Percentiles rank a stretch among this genome's conserved stretches.
Evolutionary conservation across 371 early-diverging fungal species (phyloP).

Genomic region (Fennellomyces sp.): DNA sequence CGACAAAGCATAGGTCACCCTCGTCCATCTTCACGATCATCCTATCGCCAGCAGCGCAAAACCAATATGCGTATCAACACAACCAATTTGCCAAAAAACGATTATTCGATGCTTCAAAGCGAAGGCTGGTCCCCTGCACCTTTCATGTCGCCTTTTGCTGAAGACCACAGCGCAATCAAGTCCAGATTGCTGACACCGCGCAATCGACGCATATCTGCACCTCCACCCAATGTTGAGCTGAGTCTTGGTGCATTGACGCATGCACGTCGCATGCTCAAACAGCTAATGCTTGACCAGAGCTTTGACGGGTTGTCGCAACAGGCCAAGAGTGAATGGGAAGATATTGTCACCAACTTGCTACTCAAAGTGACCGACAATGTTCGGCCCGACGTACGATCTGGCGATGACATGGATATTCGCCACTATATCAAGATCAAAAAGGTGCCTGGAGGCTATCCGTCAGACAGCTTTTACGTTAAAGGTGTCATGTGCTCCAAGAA

Average conservation of each 20-base stretch:
- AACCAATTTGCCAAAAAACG: slow-evolving; percentile 25
- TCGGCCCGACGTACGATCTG: slow-evolving; percentile 69
- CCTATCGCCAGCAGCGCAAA: neutral
- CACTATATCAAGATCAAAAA: slow-evolving; percentile 94
- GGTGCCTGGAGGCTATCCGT: slow-evolving; percentile 85
- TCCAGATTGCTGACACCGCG: slow-evolving; percentile 18
- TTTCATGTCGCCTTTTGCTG: slow-evolving; percentile 21
- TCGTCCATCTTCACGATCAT: neutral
- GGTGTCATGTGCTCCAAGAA: slow-evolving; percentile 93
- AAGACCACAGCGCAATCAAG: slow-evolving; percentile 18
- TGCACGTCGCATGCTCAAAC: slow-evolving; percentile 64
- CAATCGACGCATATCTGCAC: slow-evolving; percentile 53
- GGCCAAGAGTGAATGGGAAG: slow-evolving; percentile 71
- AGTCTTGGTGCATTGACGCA: slow-evolving; percentile 71
- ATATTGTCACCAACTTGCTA: slow-evolving; percentile 71
- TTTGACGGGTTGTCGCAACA: slow-evolving; percentile 24
- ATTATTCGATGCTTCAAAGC: slow-evolving; percentile 11
- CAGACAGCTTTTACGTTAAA: slow-evolving; percentile 81
- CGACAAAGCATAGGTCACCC: slow-evolving; percentile 18
- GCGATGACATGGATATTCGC: slow-evolving; percentile 89
- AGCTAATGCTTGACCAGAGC: slow-evolving; percentile 42
- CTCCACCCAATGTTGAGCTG: slow-evolving; percentile 62
- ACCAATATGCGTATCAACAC: slow-evolving; percentile 29
- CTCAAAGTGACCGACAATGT: slow-evolving; percentile 73
- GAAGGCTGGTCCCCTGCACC: slow-evolving; percentile 33